Percentiles rank a stretch among this genome's conserved stretches.
phyloP scores from a whole-genome alignment of 2,329 filamentous ascomycete genomes.

The Calonectria pseudoturangicola region DNA sequence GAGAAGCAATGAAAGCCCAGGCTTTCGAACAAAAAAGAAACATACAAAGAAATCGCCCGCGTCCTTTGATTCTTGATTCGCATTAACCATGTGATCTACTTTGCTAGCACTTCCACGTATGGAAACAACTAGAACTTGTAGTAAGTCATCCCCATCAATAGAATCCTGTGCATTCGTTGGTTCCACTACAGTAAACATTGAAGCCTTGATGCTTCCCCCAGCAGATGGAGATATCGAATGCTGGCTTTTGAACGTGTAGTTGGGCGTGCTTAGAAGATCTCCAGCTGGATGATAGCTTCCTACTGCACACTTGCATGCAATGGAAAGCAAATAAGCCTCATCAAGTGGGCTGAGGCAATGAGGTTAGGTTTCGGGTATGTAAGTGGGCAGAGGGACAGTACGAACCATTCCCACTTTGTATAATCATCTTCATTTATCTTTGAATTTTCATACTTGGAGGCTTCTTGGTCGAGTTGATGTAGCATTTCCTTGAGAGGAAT shows the following conservation, averaged over 20 bases:
- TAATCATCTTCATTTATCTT: background rate
- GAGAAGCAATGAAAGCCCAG: no score
- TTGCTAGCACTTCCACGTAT: slow-evolving; percentile 8
- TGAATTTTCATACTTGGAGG: slow-evolving; percentile 8
- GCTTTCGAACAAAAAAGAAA: background rate
- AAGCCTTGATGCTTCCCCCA: background rate
- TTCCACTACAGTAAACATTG: background rate
- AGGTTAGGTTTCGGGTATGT: background rate
- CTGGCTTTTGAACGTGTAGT: slow-evolving; percentile 1
- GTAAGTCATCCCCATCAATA: background rate
- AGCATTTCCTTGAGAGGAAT: background rate
- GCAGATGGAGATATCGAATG: background rate
- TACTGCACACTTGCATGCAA: slow-evolving; percentile 8
- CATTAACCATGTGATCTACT: slow-evolving; percentile 1
- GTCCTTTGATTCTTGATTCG: slow-evolving; percentile 6
- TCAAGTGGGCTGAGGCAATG: background rate
- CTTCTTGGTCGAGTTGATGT: background rate
- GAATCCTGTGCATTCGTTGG: background rate
- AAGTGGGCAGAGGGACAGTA: fast-evolving
- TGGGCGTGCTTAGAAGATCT: background rate
- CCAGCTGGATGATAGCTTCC: slow-evolving; percentile 3
- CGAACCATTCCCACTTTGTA: background rate
- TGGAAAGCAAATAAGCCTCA: background rate
- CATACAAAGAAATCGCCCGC: background rate
- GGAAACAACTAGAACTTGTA: background rate